phyloP scores from a whole-genome alignment of 2,329 filamentous ascomycete species.

The Talaromyces verruculosus region DNA sequence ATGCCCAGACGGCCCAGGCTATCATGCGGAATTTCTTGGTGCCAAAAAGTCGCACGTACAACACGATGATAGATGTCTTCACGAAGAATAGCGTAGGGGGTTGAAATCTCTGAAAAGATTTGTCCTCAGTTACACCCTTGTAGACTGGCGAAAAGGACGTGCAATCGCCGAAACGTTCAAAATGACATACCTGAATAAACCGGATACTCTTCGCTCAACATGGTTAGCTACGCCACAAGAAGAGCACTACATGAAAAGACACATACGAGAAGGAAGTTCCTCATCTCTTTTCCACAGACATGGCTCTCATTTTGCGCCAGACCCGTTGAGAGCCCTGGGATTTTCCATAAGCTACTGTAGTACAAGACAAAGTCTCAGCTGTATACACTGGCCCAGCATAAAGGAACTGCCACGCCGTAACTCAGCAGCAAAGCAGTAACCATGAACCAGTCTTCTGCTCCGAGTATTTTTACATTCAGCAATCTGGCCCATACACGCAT shows the following conservation, averaged over 20 bases:
- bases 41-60: not conserved
- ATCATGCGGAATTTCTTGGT: not conserved
- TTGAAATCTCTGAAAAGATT: not conserved
- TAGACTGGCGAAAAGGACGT: too few relatives aligned
- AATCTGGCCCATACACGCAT: not conserved
- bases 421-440: not conserved
- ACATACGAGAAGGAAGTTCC: not conserved
- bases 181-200: too few relatives aligned
- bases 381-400: not conserved
- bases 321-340: not conserved
- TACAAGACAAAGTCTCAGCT: too few relatives aligned
- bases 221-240: too few relatives aligned
- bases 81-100: not conserved
- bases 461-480: not conserved
- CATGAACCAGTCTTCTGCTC: not conserved
- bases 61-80: not conserved
- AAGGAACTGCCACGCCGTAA: not conserved
- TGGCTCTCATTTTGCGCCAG: not conserved
- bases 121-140: too few relatives aligned
- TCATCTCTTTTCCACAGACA: not conserved
- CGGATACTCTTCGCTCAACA: too few relatives aligned
- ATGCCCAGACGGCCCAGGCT: not conserved
- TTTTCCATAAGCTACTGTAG: not conserved
- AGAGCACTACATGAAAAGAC: too few relatives aligned
- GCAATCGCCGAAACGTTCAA: too few relatives aligned